phyloP scores from a whole-genome alignment of 106 monocot genomes.

The Allium sativum region DNA sequence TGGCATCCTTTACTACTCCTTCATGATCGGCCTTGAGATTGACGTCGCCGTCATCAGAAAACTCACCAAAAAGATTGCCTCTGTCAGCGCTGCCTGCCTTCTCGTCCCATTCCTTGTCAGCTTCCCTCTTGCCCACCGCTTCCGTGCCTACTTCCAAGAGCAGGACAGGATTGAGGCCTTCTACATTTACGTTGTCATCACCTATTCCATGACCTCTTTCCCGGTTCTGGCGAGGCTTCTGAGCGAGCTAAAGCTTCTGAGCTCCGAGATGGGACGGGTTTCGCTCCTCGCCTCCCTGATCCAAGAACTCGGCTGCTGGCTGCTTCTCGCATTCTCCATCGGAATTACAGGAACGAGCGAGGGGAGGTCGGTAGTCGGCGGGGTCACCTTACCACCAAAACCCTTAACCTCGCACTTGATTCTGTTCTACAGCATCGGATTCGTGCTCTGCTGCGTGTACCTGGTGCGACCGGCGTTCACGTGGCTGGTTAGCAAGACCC shows the following conservation, averaged over 20 bases:
- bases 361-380: too few relatives aligned
- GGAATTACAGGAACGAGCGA: neutral
- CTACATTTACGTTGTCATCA: slow-evolving; percentile 11
- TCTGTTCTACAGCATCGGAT: slow-evolving; percentile 4
- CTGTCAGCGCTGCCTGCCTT: slow-evolving; percentile 21
- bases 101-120: slow-evolving; percentile 13
- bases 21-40: slow-evolving; percentile 51
- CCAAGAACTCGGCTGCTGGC: slow-evolving; percentile 21
- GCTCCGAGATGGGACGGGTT: slow-evolving; percentile 54
- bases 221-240: slow-evolving; percentile 28
- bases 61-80: slow-evolving; percentile 22
- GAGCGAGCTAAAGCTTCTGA: slow-evolving; percentile 41
- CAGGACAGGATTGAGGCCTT: neutral
- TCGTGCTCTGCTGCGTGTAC: slow-evolving; percentile 12
- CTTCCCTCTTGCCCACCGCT: neutral
- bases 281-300: slow-evolving; percentile 29
- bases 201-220: slow-evolving; percentile 34
- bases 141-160: neutral
- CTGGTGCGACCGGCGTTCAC: slow-evolving; percentile 9
- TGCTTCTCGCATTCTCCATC: neutral
- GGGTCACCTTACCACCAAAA: too few relatives aligned
- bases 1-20: slow-evolving; percentile 34
- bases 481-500: slow-evolving; percentile 5
- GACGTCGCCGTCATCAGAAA: slow-evolving; percentile 20
- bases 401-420: neutral